phyloP scores from a whole-genome alignment of 441 rosid species.

The Erodium chrysanthum region DNA sequence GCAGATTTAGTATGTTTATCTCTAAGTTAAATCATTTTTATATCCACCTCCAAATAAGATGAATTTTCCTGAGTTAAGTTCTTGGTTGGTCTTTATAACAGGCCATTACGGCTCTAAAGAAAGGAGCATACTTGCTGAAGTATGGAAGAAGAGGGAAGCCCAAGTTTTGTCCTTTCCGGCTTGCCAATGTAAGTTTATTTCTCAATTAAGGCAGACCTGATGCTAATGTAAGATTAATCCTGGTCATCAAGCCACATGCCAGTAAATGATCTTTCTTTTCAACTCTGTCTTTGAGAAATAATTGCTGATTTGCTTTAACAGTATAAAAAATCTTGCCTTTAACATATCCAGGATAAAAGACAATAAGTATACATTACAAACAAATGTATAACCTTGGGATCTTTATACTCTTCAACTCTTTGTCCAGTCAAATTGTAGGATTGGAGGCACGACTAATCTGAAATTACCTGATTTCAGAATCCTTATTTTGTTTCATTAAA shows the following conservation, averaged over 20 bases:
- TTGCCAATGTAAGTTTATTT: constrained; percentile 66
- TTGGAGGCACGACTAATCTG: not conserved
- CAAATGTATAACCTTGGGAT: not conserved
- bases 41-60: constrained; percentile 15
- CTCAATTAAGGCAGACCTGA: not conserved
- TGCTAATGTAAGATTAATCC: not conserved
- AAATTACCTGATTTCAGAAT: too few relatives aligned
- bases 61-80: constrained; percentile 24
- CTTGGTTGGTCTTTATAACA: constrained; percentile 38
- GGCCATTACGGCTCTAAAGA: constrained; percentile 93
- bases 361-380: not conserved
- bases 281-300: not conserved
- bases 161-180: constrained; percentile 94
- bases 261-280: not conserved
- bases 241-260: not conserved
- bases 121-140: constrained; percentile 89
- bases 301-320: not conserved
- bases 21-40: constrained; percentile 14
- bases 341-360: not conserved
- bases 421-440: not conserved
- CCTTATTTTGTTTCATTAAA: too few relatives aligned
- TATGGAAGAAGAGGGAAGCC: constrained; percentile 98
- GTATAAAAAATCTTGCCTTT: not conserved
- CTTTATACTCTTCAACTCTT: not conserved
- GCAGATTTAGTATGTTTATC: constrained; percentile 8